Base-by-base conservation (phyloP, 176 grass and related monocot species). In the Aegilops speltoides region DNA sequence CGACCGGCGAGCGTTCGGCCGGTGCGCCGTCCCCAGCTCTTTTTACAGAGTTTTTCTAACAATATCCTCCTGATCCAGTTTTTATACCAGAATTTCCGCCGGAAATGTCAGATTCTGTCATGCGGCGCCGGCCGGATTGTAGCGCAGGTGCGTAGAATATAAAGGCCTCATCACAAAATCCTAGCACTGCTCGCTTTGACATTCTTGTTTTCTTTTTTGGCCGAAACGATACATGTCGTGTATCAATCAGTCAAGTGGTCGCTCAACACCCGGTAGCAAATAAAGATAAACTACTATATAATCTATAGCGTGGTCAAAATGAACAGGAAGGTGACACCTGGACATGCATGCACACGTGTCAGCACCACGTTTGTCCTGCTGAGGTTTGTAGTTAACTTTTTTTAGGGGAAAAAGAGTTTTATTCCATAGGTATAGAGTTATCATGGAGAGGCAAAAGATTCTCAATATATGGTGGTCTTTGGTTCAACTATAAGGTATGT, bases 131-230 rank as follows among this genome's bases (percentile, higher is more conserved):
- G 46, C 70, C 37, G 70, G 36, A 54, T 17, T 70, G 33, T 69
- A 78, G 84, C 2, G 31, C 64, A 79, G 75, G 46, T 86, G 22
- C 75, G 60, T 56, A 74, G 3, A 46, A 26, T 57, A 33, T 65
- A 52, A 14, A 8, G 9, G 12, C 3, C 37, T 23, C 68, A 40
- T 40, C 20, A 6, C 31, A 73, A 1, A 61, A 73, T 73, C 68
- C 33, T 14, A 83, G 4, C 68, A 29, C 33, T 43, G 15, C 23
- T 60, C 12, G 75, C 48, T 77, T 68, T 85, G 73, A 67, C 83
- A 77, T 67, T 77, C 32, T 14, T 59, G 67, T 68, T 33, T 68
- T 40, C 38, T 3, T 22, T 69, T 22, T 40, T 72, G 22, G 22
- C 37, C 41, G 36, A 41, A 72, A 72, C 36, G 69, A 72, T 41